phyloP scores from a whole-genome alignment of 73 alveolate species.

The Uronychia setigera region DNA sequence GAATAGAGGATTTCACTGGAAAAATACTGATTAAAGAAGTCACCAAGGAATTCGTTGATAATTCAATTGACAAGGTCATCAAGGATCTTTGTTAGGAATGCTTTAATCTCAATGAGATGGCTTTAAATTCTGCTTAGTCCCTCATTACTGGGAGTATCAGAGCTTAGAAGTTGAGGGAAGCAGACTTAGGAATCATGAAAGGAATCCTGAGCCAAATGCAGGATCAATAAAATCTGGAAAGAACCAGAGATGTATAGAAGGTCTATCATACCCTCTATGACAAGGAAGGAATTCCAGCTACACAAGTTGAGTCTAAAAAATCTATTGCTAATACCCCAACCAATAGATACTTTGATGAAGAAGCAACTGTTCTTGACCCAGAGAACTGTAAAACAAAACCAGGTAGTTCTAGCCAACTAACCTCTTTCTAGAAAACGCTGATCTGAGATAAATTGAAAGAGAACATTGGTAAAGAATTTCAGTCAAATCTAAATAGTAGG shows the following conservation, averaged over 20 bases:
- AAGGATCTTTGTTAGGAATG: constrained; percentile 57
- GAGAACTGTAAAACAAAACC: constrained; percentile 17
- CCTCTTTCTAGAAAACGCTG: constrained; percentile 4
- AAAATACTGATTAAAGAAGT: constrained; percentile 58
- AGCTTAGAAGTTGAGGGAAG: constrained; percentile 40
- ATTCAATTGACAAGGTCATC: constrained; percentile 39
- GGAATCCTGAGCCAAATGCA: constrained; percentile 26
- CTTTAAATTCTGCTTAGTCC: constrained; percentile 51
- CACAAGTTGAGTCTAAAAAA: background rate
- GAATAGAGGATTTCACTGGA: constrained; percentile 59
- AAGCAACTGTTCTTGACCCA: constrained; percentile 63
- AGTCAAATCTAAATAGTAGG: background rate
- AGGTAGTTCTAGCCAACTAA: background rate
- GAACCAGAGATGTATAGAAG: constrained; percentile 57
- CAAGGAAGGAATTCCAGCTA: background rate
- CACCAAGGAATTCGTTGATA: constrained; percentile 26
- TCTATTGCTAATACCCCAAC: background rate
- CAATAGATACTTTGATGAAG: constrained; percentile 27
- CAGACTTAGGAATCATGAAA: constrained; percentile 33
- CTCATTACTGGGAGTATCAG: constrained; percentile 58
- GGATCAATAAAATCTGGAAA: constrained; percentile 34
- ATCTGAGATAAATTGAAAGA: constrained; percentile 29
- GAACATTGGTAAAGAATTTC: constrained; percentile 41
- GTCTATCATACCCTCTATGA: constrained; percentile 42
- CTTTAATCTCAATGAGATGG: constrained; percentile 59